Percentiles rank a stretch among this genome's conserved stretches.
These are phyloP conservation scores for Lolium rigidum DNA, from an alignment of 176 grass and related monocot genomes.

Conservation along the genomic window DNA sequence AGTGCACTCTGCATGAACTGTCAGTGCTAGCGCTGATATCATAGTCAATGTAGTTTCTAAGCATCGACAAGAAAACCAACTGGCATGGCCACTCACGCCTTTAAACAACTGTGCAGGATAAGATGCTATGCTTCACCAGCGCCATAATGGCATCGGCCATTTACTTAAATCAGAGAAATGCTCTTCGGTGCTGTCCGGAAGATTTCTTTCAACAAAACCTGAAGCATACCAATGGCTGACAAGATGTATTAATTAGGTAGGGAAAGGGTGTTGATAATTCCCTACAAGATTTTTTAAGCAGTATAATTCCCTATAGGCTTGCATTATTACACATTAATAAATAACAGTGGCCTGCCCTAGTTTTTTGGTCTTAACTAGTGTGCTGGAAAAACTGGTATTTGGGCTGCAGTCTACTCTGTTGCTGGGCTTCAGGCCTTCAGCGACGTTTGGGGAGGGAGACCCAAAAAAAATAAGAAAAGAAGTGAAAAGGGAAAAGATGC, in stretches of 20 bases:
- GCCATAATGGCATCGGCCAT: background rate
- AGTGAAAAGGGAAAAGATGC: background rate
- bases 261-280: too few species aligned
- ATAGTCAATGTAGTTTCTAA: conserved; percentile 19
- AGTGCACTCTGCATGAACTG: background rate
- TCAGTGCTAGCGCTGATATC: background rate
- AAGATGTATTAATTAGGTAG: too few species aligned
- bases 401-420: background rate
- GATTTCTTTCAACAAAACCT: too few species aligned
- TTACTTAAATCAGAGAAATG: background rate
- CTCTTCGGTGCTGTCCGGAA: too few species aligned
- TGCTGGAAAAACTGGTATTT: background rate
- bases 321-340: background rate
- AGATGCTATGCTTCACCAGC: background rate
- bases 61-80: conserved; percentile 42
- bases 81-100: background rate
- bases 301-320: background rate
- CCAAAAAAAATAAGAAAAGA: background rate
- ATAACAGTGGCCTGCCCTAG: too few species aligned
- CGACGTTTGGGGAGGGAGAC: too few species aligned
- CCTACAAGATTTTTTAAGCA: background rate
- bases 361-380: too few species aligned
- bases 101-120: conserved; percentile 38
- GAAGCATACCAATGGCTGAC: too few species aligned
- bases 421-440: too few species aligned